phyloP scores from a whole-genome alignment of 2,329 filamentous ascomycete species.

The Penicillium sp. region DNA sequence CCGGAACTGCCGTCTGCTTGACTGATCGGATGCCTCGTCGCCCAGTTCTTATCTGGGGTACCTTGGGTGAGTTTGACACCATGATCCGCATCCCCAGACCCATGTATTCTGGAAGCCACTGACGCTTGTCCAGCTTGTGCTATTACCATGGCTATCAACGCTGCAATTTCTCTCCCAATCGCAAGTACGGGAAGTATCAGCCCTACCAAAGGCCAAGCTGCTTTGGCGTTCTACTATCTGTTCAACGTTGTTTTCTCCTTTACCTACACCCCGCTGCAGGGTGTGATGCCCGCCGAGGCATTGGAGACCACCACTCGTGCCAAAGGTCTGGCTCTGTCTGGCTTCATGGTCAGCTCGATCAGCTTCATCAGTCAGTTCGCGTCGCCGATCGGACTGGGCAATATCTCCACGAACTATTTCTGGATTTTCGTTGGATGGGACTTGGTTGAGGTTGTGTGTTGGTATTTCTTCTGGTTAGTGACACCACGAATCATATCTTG shows the following conservation, averaged over 20 bases:
- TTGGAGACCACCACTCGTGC: slow-evolving; percentile 51
- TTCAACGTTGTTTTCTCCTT: slow-evolving; percentile 54
- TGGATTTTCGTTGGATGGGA: slow-evolving; percentile 54
- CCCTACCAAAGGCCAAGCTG: slow-evolving; percentile 43
- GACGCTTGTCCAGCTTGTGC: slow-evolving; percentile 33
- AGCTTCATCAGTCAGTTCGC: slow-evolving; percentile 53
- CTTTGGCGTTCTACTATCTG: slow-evolving; percentile 51
- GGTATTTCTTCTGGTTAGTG: slow-evolving; percentile 50
- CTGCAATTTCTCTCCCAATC: slow-evolving; percentile 45
- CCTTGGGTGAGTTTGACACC: slow-evolving; percentile 28
- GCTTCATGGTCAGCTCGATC: slow-evolving; percentile 48
- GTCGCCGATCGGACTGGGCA: slow-evolving; percentile 47
- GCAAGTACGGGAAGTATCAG: slow-evolving; percentile 33
- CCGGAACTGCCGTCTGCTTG: slow-evolving; percentile 44
- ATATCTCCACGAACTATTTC: slow-evolving; percentile 40
- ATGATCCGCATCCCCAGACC: background rate
- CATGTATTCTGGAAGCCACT: background rate
- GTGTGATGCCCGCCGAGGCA: slow-evolving; percentile 49
- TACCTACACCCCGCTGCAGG: slow-evolving; percentile 53
- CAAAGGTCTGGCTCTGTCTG: slow-evolving; percentile 49
- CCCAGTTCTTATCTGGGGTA: slow-evolving; percentile 48
- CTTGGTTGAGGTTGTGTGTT: slow-evolving; percentile 42
- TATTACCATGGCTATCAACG: slow-evolving; percentile 46
- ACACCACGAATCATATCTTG: background rate
- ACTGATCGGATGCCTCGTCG: slow-evolving; percentile 52